Conservation (phyloP, 2,329 filamentous ascomycete species). For the Verticillium tricorpus region DNA sequence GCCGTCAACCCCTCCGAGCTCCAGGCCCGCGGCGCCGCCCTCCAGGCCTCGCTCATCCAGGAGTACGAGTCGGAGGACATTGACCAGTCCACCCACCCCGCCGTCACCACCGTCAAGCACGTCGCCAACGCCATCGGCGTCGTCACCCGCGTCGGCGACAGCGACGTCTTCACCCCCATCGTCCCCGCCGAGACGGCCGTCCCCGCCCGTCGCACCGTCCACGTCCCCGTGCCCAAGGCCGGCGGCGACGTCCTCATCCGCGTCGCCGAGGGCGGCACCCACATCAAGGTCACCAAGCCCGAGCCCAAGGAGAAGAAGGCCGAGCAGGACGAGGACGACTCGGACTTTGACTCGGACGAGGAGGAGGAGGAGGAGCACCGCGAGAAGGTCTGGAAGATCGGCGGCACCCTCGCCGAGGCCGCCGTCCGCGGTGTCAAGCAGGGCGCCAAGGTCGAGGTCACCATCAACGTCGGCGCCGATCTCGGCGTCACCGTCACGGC, state of each 20-base stretch:
- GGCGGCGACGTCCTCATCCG: slow-evolving; percentile 87
- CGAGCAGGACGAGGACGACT: slow-evolving; percentile 60
- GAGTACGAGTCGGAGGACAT: slow-evolving; percentile 94
- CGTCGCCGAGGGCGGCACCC: slow-evolving; percentile 80
- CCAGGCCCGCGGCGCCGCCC: slow-evolving; percentile 81
- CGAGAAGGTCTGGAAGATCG: slow-evolving; percentile 90
- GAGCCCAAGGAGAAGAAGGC: slow-evolving; percentile 72
- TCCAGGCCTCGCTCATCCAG: slow-evolving; percentile 90
- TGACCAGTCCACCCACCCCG: slow-evolving; percentile 91
- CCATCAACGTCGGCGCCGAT: slow-evolving; percentile 80
- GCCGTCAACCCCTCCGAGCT: slow-evolving; percentile 95
- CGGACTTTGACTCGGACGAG: slow-evolving; percentile 57
- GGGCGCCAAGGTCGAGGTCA: slow-evolving; percentile 87
- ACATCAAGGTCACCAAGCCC: slow-evolving; percentile 91
- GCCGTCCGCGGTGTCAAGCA: slow-evolving; percentile 81
- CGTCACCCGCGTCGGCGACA: slow-evolving; percentile 54
- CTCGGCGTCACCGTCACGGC: slow-evolving; percentile 75
- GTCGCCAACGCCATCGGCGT: slow-evolving; percentile 85
- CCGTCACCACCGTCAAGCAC: slow-evolving; percentile 91
- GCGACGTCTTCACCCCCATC: slow-evolving; percentile 74
- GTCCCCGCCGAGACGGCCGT: slow-evolving; percentile 84
- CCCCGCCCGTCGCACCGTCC: slow-evolving; percentile 79
- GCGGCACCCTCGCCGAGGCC: slow-evolving; percentile 77
- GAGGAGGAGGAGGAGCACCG: slow-evolving; percentile 81
- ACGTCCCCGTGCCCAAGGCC: slow-evolving; percentile 69